These are phyloP conservation scores for Trametes gibbosa DNA, from an alignment of 768 basidiomycete genomes.

Conservation along the genomic window DNA sequence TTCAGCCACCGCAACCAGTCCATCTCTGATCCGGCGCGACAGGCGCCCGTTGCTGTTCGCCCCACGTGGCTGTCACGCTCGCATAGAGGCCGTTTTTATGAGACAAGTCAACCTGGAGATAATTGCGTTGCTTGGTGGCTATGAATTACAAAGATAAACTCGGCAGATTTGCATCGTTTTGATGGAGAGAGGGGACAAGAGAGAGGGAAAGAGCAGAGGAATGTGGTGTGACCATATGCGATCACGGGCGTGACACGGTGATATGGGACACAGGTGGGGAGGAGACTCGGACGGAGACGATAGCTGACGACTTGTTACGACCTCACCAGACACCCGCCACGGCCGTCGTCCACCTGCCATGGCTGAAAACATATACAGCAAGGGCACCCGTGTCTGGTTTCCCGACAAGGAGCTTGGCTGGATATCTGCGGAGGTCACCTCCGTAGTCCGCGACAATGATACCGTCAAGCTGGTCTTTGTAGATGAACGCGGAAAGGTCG, in stretches of 20 bases:
- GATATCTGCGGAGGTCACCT: constrained; percentile 84
- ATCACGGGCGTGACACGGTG: neutral
- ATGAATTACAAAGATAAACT: too few species aligned
- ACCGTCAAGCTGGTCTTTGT: constrained; percentile 79
- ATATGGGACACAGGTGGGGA: neutral
- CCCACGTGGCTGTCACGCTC: constrained; percentile 16
- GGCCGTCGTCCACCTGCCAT: constrained; percentile 36
- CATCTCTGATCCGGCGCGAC: neutral
- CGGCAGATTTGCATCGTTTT: neutral
- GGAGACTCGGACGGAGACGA: neutral
- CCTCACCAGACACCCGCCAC: constrained; percentile 3
- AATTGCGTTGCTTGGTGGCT: too few species aligned
- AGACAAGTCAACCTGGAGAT: too few species aligned
- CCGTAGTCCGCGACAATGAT: constrained; percentile 67
- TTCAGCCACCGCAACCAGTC: constrained; percentile 1
- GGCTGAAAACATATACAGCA: constrained; percentile 92
- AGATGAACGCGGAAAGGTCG: constrained; percentile 91
- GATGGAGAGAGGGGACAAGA: neutral
- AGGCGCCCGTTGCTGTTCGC: constrained; percentile 4
- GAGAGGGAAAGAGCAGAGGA: neutral
- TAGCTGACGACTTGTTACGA: constrained; percentile 21
- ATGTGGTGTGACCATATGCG: neutral
- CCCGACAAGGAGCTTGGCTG: constrained; percentile 93
- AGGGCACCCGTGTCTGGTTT: constrained; percentile 89
- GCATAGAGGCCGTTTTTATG: neutral